Evolutionary conservation across 2,329 filamentous ascomycete species (phyloP).

Genomic region (Talaromyces sp.): DNA sequence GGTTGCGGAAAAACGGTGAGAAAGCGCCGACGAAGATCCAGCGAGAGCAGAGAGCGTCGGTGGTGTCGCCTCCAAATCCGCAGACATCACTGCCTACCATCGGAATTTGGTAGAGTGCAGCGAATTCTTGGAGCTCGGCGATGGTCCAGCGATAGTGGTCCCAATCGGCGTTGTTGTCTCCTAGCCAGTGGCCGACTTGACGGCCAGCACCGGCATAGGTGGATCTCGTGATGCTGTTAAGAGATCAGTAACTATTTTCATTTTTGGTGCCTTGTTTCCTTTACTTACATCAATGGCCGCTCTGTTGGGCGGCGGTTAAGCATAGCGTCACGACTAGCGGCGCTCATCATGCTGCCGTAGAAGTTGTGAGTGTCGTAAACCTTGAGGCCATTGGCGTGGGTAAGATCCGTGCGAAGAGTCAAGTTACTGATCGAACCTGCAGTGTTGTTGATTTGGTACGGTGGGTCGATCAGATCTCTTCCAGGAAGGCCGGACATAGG

Average conservation of each 20-base stretch:
- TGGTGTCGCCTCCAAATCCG: slow-evolving; percentile 66
- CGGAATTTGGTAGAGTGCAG: slow-evolving; percentile 63
- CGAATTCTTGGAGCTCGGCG: slow-evolving; percentile 56
- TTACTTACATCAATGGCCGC: slow-evolving; percentile 55
- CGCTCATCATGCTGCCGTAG: slow-evolving; percentile 73
- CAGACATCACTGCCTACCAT: slow-evolving; percentile 72
- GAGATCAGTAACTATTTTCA: not conserved
- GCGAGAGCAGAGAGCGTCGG: slow-evolving; percentile 66
- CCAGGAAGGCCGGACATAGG: slow-evolving; percentile 56
- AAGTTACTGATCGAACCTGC: slow-evolving; percentile 50
- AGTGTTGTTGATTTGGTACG: slow-evolving; percentile 62
- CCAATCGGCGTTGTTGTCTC: slow-evolving; percentile 59
- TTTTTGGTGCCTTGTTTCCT: not conserved
- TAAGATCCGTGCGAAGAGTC: slow-evolving; percentile 63
- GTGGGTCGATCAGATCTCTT: slow-evolving; percentile 60
- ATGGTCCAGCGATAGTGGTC: slow-evolving; percentile 57
- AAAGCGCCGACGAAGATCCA: slow-evolving; percentile 73
- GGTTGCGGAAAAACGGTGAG: slow-evolving; percentile 71
- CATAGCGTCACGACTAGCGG: slow-evolving; percentile 63
- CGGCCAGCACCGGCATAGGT: slow-evolving; percentile 69
- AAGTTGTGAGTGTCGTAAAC: slow-evolving; percentile 76
- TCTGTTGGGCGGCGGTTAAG: slow-evolving; percentile 56
- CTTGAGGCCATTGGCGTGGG: slow-evolving; percentile 59
- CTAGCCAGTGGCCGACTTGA: slow-evolving; percentile 57
- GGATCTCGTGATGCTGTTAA: slow-evolving; percentile 61